Percentiles rank a stretch among this genome's conserved stretches.
These are phyloP conservation scores for Zygosaccharomyces bailii DNA, from an alignment of 805 yeast species.

Conservation along the genomic window DNA sequence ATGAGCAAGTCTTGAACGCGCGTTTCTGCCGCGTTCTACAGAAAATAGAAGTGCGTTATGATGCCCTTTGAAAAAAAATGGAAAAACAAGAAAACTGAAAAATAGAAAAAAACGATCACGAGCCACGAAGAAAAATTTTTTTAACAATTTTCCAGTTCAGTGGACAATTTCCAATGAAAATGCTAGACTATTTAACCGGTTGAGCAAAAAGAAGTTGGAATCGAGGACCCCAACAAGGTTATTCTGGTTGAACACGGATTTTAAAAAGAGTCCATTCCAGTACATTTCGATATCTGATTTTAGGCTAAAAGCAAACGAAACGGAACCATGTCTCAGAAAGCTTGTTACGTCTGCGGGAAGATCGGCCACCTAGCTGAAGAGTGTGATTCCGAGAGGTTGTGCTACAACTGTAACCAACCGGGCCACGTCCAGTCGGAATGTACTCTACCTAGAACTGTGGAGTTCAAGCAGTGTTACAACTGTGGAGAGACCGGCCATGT, in stretches of 20 bases:
- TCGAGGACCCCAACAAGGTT: neutral
- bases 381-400: slow-evolving; percentile 82
- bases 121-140: slow-evolving; percentile 5
- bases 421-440: slow-evolving; percentile 89
- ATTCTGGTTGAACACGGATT: slow-evolving; percentile 5
- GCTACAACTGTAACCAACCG: slow-evolving; percentile 89
- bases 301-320: neutral
- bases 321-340: slow-evolving; percentile 51
- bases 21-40: neutral
- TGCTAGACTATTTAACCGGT: slow-evolving; percentile 2
- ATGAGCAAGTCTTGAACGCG: neutral
- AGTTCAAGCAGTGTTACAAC: slow-evolving; percentile 86
- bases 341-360: slow-evolving; percentile 90
- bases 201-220: neutral
- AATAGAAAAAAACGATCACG: slow-evolving; percentile 1
- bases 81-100: neutral
- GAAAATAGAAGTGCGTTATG: neutral
- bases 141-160: slow-evolving; percentile 1
- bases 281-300: neutral
- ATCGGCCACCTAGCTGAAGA: slow-evolving; percentile 87
- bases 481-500: slow-evolving; percentile 91
- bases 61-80: neutral
- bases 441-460: slow-evolving; percentile 81
- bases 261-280: neutral
- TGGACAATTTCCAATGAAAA: slow-evolving; percentile 1